Evolutionary conservation across 768 basidiomycete genomes (phyloP).

Genomic region (Gautieria morchelliformis): DNA sequence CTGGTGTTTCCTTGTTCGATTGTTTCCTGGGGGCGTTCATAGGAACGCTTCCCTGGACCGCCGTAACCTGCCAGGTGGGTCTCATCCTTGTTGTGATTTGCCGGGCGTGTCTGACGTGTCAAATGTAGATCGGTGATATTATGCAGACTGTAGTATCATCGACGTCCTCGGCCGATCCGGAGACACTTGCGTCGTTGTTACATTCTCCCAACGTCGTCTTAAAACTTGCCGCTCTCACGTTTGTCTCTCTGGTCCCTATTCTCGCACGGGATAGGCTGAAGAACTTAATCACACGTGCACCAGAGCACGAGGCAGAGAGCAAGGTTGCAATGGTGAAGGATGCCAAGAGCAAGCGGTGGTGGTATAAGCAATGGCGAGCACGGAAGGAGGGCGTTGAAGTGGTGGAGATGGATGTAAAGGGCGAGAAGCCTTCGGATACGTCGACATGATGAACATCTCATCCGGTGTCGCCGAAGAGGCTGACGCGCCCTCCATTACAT

Average conservation of each 20-base stretch:
- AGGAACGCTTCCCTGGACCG: slow-evolving; percentile 80
- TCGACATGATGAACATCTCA: not conserved
- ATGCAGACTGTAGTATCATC: slow-evolving; percentile 68
- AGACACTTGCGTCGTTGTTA: slow-evolving; percentile 79
- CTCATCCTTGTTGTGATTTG: slow-evolving; percentile 7
- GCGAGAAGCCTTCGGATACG: not conserved
- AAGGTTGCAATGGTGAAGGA: not conserved
- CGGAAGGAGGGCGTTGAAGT: not conserved
- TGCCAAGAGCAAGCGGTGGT: not conserved
- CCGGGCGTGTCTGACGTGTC: not conserved
- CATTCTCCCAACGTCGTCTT: slow-evolving; percentile 73
- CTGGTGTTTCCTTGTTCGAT: slow-evolving; percentile 65
- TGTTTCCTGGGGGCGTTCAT: slow-evolving; percentile 79
- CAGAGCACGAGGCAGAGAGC: not conserved
- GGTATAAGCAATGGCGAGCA: slow-evolving; percentile 1
- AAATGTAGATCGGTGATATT: slow-evolving; percentile 68
- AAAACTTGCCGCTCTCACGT: slow-evolving; percentile 76
- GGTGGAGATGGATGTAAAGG: not conserved
- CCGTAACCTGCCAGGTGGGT: slow-evolving; percentile 76
- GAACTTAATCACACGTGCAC: slow-evolving; percentile 32
- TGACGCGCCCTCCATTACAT: too few species aligned
- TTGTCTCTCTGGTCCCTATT: slow-evolving; percentile 81
- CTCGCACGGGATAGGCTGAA: slow-evolving; percentile 62
- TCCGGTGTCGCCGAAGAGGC: too few species aligned
- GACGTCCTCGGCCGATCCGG: slow-evolving; percentile 43